Evolutionary conservation across 768 basidiomycete species (phyloP).

Genomic region (Serendipita sp.): DNA sequence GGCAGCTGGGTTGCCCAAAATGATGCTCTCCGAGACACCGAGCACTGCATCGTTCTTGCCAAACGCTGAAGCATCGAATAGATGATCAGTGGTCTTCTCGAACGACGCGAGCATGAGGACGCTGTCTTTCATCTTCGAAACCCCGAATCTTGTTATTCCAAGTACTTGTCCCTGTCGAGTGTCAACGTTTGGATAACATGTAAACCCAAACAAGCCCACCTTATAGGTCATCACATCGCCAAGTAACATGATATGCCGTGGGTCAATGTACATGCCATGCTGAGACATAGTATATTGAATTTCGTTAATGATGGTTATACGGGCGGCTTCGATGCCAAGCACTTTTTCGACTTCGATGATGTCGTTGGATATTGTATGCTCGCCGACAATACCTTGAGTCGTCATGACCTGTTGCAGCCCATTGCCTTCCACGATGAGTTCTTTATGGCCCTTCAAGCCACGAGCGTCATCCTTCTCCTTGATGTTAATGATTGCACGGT

Average conservation of each 20-base stretch:
- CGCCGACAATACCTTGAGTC: slow-evolving; percentile 92
- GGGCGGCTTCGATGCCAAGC: slow-evolving; percentile 94
- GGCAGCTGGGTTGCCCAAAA: slow-evolving; percentile 94
- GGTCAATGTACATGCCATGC: slow-evolving; percentile 97
- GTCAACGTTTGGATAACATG: not conserved
- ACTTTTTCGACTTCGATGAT: slow-evolving; percentile 92
- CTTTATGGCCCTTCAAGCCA: slow-evolving; percentile 77
- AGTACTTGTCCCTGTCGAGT: slow-evolving; percentile 72
- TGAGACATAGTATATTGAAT: slow-evolving; percentile 94
- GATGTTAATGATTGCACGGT: slow-evolving; percentile 91
- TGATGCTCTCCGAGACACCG: slow-evolving; percentile 98
- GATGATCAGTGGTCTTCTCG: slow-evolving; percentile 97
- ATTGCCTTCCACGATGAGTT: slow-evolving; percentile 91
- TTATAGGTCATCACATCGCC: slow-evolving; percentile 99
- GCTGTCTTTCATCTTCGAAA: slow-evolving; percentile 99
- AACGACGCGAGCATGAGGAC: slow-evolving; percentile 98
- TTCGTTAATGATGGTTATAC: slow-evolving; percentile 87
- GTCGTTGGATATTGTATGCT: slow-evolving; percentile 88
- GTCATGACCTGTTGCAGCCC: slow-evolving; percentile 94
- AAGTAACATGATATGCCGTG: slow-evolving; percentile 93
- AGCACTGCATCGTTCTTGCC: slow-evolving; percentile 90
- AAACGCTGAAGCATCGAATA: slow-evolving; percentile 94
- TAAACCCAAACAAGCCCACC: slow-evolving; percentile 25
- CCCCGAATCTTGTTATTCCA: slow-evolving; percentile 96
- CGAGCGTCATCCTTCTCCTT: slow-evolving; percentile 69